These are phyloP conservation scores for Camellia sinensis DNA, from an alignment of 148 eudicot genomes.

Conservation along the genomic window DNA sequence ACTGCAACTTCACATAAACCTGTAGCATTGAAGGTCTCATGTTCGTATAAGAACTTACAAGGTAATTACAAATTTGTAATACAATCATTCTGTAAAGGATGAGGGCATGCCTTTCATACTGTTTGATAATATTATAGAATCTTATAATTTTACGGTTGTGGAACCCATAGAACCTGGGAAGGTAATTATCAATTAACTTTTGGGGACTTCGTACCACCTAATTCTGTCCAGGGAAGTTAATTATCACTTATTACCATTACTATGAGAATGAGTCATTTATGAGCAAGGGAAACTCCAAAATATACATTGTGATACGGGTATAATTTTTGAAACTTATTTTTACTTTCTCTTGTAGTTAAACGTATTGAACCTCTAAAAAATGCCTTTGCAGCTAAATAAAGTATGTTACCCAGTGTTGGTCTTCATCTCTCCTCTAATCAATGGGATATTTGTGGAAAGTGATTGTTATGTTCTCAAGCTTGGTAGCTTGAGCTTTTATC, in stretches of 20 bases:
- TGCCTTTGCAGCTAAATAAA: background rate
- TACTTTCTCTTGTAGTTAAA: background rate
- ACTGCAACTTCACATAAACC: conserved; percentile 24
- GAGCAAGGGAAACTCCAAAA: background rate
- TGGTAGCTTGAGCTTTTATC: conserved; percentile 4
- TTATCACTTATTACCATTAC: too few relatives aligned
- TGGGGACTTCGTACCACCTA: too few relatives aligned
- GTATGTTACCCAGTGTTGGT: background rate
- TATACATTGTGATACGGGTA: background rate
- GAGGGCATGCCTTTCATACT: background rate
- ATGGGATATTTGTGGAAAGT: background rate
- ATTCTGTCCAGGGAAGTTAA: too few relatives aligned
- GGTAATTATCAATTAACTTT: too few relatives aligned
- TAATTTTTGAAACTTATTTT: background rate
- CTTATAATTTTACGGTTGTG: background rate
- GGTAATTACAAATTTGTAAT: conserved; percentile 37
- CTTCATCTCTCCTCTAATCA: background rate
- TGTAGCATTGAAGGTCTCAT: conserved; percentile 36
- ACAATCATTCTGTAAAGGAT: background rate
- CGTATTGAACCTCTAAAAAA: background rate
- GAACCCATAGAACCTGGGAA: background rate
- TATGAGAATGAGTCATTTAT: background rate
- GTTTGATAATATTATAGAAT: background rate
- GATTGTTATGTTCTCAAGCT: background rate
- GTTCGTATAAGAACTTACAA: conserved; percentile 43